phyloP scores from a whole-genome alignment of 2,329 filamentous ascomycete genomes.

The Colletotrichum orbiculare region DNA sequence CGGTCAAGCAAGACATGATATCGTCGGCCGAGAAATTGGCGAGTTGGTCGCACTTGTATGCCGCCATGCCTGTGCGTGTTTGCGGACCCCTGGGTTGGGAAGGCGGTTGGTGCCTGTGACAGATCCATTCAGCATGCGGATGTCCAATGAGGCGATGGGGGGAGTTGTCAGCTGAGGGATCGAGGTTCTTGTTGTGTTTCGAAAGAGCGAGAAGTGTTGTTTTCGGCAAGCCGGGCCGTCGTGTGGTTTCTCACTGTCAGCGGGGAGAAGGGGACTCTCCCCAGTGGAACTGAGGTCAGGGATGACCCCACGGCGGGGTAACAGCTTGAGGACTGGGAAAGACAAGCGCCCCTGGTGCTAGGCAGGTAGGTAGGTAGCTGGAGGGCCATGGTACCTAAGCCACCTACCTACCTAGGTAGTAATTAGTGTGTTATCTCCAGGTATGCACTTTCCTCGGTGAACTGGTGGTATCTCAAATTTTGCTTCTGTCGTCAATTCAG shows the following conservation, averaged over 20 bases:
- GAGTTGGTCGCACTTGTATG: constrained; percentile 18
- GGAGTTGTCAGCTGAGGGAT: constrained; percentile 27
- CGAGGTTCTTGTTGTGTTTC: constrained; percentile 29
- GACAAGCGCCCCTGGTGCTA: constrained; percentile 18
- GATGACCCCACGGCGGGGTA: constrained; percentile 38
- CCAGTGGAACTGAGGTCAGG: not conserved
- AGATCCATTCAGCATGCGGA: not conserved
- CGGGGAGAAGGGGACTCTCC: constrained; percentile 17
- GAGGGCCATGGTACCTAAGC: not conserved
- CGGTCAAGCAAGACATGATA: too few species aligned
- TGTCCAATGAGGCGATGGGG: constrained; percentile 16
- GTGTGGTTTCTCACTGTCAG: constrained; percentile 36
- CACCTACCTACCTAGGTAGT: too few species aligned
- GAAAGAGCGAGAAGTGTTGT: constrained; percentile 30
- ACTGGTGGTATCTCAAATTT: too few species aligned
- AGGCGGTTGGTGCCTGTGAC: constrained; percentile 13
- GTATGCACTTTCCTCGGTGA: too few species aligned
- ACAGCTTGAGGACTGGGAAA: not conserved
- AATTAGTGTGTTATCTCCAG: too few species aligned
- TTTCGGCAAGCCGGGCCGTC: constrained; percentile 51
- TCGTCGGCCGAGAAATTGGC: constrained; percentile 28
- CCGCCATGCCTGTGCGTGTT: constrained; percentile 5
- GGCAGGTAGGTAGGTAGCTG: too few species aligned
- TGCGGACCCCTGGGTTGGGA: constrained; percentile 4
- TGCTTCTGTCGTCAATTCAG: too few species aligned